A percentile compares a stretch with the other conserved stretches of the same genome.
phyloP scores from a whole-genome alignment of 257 asterid species.

The Petrea volubilis region DNA sequence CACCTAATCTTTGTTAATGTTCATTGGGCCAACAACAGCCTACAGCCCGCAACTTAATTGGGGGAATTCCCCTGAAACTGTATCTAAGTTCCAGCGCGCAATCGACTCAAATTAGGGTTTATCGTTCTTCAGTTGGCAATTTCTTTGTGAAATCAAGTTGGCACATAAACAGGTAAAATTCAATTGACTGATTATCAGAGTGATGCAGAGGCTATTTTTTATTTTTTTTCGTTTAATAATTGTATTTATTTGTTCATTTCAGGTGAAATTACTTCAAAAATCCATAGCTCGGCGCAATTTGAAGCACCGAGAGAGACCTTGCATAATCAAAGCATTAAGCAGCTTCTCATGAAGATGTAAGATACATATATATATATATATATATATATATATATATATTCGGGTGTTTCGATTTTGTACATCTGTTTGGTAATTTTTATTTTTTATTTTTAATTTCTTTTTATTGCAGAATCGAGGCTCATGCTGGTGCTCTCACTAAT shows the following conservation, averaged over 20 bases:
- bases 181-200: background rate
- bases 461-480: conserved; percentile 49
- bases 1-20: too few species aligned
- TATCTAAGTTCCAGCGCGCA: too few species aligned
- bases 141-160: too few species aligned
- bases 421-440: background rate
- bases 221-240: conserved; percentile 11
- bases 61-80: too few species aligned
- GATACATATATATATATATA: too few species aligned
- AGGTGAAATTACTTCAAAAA: conserved; percentile 5
- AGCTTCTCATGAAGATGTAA: conserved; percentile 38
- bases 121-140: too few species aligned
- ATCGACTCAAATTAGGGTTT: too few species aligned
- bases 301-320: background rate
- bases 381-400: too few species aligned
- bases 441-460: background rate
- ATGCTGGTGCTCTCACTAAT: conserved; percentile 69
- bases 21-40: too few species aligned
- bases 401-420: background rate
- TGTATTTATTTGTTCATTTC: conserved; percentile 1
- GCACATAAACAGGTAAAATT: too few species aligned
- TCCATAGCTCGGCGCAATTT: background rate
- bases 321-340: background rate
- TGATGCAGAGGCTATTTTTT: background rate
- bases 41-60: too few species aligned